Percentiles rank a stretch among this genome's conserved stretches.
Conservation (phyloP, 306 rosid species). For the Delonix regia region DNA sequence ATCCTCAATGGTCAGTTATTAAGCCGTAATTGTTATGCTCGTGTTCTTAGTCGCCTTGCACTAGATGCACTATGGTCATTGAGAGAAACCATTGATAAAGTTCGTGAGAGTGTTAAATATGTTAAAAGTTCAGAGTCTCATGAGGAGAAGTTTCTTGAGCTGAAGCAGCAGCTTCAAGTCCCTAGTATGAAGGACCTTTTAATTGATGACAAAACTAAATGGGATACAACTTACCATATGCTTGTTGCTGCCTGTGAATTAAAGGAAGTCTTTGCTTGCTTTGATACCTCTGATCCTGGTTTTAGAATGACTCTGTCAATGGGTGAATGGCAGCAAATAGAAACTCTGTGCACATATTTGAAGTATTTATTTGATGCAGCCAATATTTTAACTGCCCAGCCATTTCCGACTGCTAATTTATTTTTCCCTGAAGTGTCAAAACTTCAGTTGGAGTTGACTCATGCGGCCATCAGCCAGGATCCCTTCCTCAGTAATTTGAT, state of each 20-base stretch:
- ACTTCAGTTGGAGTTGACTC: conserved; percentile 66
- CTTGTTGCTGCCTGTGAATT: conserved; percentile 78
- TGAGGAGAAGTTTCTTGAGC: conserved; percentile 69
- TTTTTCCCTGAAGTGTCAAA: conserved; percentile 72
- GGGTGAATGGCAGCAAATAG: conserved; percentile 82
- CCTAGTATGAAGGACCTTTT: conserved; percentile 62
- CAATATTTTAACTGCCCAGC: conserved; percentile 50
- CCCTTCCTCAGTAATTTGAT: conserved; percentile 64
- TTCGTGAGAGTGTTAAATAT: conserved; percentile 82
- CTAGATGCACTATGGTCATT: conserved; percentile 53
- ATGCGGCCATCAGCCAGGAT: conserved; percentile 69
- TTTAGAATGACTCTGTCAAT: conserved; percentile 52
- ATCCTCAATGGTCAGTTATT: conserved; percentile 81
- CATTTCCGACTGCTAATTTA: conserved; percentile 71
- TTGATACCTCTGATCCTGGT: conserved; percentile 63
- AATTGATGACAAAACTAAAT: conserved; percentile 67
- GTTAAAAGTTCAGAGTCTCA: conserved; percentile 68
- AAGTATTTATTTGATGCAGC: conserved; percentile 76
- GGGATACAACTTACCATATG: conserved; percentile 92
- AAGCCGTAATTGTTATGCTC: conserved; percentile 75
- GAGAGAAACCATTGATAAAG: conserved; percentile 58
- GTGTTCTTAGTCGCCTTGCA: conserved; percentile 77
- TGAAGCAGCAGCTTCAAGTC: conserved; percentile 80
- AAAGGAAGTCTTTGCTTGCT: conserved; percentile 82
- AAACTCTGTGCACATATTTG: conserved; percentile 67